A percentile compares a stretch with the other conserved stretches of the same genome.
Conservation (phyloP, 805 yeast genomes). For the Candida takata region DNA sequence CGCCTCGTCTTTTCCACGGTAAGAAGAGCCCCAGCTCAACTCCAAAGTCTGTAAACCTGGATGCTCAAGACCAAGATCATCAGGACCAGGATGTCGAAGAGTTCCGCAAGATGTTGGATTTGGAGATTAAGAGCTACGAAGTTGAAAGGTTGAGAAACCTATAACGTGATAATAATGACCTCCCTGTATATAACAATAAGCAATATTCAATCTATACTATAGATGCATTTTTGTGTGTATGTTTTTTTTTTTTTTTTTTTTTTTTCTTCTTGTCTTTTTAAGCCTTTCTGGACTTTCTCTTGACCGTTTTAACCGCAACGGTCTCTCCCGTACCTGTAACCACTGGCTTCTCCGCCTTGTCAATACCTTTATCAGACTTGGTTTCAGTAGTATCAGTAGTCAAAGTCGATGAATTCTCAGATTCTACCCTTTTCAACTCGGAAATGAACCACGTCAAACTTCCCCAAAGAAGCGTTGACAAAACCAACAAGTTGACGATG, state of each 20-base stretch:
- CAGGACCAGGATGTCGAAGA: conserved; percentile 20
- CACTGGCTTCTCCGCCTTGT: too few relatives aligned
- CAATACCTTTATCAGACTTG: too few relatives aligned
- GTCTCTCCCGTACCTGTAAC: too few relatives aligned
- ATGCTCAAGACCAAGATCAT: not conserved
- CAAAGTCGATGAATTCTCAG: too few relatives aligned
- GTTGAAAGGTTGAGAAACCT: conserved; percentile 8
- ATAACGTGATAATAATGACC: not conserved
- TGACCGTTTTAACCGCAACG: not conserved
- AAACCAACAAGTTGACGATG: conserved; percentile 43
- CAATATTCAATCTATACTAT: too few relatives aligned
- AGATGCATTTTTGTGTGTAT: too few relatives aligned
- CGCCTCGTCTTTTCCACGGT: conserved; percentile 14
- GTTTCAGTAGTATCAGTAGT: too few relatives aligned
- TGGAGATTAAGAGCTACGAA: conserved; percentile 19
- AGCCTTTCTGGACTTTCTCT: not conserved
- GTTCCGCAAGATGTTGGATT: conserved; percentile 17
- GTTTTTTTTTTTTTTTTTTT: too few relatives aligned
- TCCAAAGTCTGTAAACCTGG: too few relatives aligned
- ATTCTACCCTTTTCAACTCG: conserved; percentile 47
- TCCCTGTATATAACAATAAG: too few relatives aligned
- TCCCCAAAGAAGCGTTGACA: conserved; percentile 65
- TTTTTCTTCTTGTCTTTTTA: too few relatives aligned
- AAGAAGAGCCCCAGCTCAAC: too few relatives aligned
- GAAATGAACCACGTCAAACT: conserved; percentile 82